These are phyloP conservation scores for Fusarium sp. DNA, from an alignment of 2,329 filamentous ascomycete genomes.

Conservation along the genomic window DNA sequence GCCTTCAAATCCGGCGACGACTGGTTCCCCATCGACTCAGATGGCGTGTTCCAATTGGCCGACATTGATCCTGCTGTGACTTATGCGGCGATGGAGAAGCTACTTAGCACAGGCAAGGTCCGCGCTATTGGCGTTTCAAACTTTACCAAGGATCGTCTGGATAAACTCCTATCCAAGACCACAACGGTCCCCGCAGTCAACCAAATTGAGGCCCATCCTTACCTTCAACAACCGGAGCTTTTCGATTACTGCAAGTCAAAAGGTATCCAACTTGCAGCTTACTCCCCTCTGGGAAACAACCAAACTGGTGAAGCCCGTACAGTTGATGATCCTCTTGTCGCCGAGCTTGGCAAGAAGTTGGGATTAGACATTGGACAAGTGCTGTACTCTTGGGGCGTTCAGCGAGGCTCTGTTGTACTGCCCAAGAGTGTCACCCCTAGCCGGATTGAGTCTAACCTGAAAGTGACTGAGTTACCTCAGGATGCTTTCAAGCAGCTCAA, in stretches of 20 bases:
- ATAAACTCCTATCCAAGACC: constrained; percentile 23
- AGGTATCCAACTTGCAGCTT: constrained; percentile 6
- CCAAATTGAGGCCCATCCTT: constrained; percentile 17
- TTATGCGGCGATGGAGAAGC: constrained; percentile 58
- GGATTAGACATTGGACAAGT: constrained; percentile 64
- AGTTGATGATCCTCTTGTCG: constrained; percentile 64
- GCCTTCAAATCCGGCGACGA: constrained; percentile 68
- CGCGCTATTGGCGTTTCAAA: constrained; percentile 69
- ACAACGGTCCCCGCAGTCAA: constrained; percentile 5
- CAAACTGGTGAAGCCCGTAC: constrained; percentile 59
- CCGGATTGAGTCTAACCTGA: constrained; percentile 65
- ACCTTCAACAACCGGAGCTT: constrained; percentile 9
- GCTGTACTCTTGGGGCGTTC: constrained; percentile 67
- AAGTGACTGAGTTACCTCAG: constrained; percentile 34
- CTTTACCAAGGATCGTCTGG: constrained; percentile 50
- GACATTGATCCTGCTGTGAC: constrained; percentile 62
- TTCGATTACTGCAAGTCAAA: constrained; percentile 8
- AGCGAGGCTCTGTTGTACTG: constrained; percentile 67
- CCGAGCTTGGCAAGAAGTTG: constrained; percentile 64
- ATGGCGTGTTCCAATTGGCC: constrained; percentile 76
- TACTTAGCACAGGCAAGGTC: constrained; percentile 57
- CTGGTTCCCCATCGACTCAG: constrained; percentile 61
- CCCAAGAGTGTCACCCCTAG: constrained; percentile 69
- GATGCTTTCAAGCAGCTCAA: constrained; percentile 14
- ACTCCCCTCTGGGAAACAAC: constrained; percentile 60